These are phyloP conservation scores for Claviceps sp. DNA, from an alignment of 2,329 filamentous ascomycete species.

Conservation along the genomic window DNA sequence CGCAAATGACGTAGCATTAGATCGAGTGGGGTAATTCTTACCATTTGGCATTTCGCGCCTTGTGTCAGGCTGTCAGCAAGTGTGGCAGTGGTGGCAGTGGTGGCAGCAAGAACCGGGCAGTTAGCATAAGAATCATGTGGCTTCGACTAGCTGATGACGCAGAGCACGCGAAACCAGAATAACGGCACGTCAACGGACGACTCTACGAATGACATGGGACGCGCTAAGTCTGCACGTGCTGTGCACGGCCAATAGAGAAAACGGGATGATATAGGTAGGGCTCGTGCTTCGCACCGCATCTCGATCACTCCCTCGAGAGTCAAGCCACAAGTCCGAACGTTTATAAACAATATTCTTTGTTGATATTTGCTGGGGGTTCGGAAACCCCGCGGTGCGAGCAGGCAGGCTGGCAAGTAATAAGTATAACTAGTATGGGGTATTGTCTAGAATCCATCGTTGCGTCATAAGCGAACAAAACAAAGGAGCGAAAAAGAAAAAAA, in stretches of 20 bases:
- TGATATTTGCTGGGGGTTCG: background rate
- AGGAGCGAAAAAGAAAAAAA: background rate
- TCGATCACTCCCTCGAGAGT: background rate
- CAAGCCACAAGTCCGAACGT: background rate
- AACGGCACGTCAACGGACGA: background rate
- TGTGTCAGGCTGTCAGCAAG: too few relatives aligned
- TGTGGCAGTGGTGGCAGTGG: constrained; percentile 1
- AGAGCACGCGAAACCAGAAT: background rate
- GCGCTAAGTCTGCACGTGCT: background rate
- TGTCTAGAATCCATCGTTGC: background rate
- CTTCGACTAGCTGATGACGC: background rate
- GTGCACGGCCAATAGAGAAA: background rate
- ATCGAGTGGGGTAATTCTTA: background rate
- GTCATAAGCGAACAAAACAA: background rate
- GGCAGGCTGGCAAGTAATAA: background rate
- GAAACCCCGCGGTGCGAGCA: background rate
- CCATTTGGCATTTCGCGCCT: too few relatives aligned
- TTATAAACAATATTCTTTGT: background rate
- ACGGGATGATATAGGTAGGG: background rate
- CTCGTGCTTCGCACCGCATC: background rate
- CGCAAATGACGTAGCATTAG: background rate
- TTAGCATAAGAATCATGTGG: too few relatives aligned
- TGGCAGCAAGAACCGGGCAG: background rate
- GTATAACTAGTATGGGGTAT: background rate
- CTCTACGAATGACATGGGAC: too few relatives aligned